Evolutionary conservation across 1,284 basidiomycete species (phyloP), one percentile per base, ranked within the genome.

Genomic region (Sporisorium scitamineum): DNA sequence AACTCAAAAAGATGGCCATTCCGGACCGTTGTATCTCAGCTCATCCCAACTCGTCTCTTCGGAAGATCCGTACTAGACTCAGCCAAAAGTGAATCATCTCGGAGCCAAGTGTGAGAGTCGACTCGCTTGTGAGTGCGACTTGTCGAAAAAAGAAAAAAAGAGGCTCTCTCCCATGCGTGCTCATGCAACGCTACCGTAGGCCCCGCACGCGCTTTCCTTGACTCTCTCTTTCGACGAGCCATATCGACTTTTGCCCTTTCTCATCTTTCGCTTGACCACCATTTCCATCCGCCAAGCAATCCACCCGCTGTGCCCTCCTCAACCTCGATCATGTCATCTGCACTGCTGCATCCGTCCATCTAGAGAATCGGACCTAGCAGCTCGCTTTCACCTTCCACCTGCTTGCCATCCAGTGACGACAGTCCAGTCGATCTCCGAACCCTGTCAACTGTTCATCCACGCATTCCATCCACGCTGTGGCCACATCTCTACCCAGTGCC

Each of bases 191-290:
- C 31, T 27, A 22, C 44, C 29, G 54, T 37, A 41, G 20, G 37
- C 55, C 56, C 51, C 51, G 11, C 55, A 54, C 51, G 41, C 20
- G 27, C 32, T 7, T 8, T 37, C 44, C 14, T n/a, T n/a, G n/a
- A n/a, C 44, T 51, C n/a, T 57, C 65, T 70, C 32, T 53, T 34
- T 55, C 32, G n/a, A 60, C 50, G 67, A 54, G 67, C 61, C 67
- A 70, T 70, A 64, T 70, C 67, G 61, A 70, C 67, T 56, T 63
- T 55, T 52, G 27, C 22, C 7, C 13, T 26, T 24, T 22, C 37
- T 32, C 42, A 16, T 37, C 37, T 50, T 13, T 44, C 34, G 6
- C 47, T 41, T 32, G 42, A 7, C 41, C 53, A 42, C 54, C 50
- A n/a, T 34, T 50, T 53, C 54, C 52, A 56, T 61, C 67, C 57